Evolutionary conservation across 768 basidiomycete species (phyloP), one percentile per base, ranked within the genome.

Genomic region (Naganishia onofrii): DNA sequence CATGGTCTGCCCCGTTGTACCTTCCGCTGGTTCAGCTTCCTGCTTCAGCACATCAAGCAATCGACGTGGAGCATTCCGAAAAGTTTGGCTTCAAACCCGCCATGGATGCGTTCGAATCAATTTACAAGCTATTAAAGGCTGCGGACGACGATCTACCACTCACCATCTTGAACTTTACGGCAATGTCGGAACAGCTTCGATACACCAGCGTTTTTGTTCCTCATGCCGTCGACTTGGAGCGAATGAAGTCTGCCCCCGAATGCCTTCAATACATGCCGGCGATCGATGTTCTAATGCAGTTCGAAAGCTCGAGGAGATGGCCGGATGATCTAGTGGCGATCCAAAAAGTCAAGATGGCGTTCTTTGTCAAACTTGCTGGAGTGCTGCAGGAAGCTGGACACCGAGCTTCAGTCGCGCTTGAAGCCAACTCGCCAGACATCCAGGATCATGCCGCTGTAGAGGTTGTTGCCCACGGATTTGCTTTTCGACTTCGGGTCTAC

Each of bases 271-370:
- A 89, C 76, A 77, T 89, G 15, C 86, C 88, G 0, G 84, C 86
- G 2, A 89, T 93, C 72, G 86, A 90, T 17, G 82, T 93, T 57
- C 79, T 93, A 28, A 81, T 98, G 36, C 90, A 94, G 79, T 96
- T 97, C 75, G 95, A 98, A 78, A 90, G 89, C 71, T 95, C 93
- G 0, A 88, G 89, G 0, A 86, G 87, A 71, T 99, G 96, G 96
- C 95, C 96, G 0, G 94, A 98, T 76, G 93, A 98, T 73, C 85
- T 98, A 4, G 85, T 84, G 21, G 93, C 93, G 0, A 90, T 97
- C 56, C 95, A 96, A 79, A 92, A 92, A 72, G 89, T 93, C 80
- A 98, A 98, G 79, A 83, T 95, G 0, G 95, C 94, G 0, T 90
- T 98, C 78, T 87, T 97, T 71, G 91, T 93, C 76, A 86, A 87